Percentiles rank a stretch among this genome's conserved stretches.
These are phyloP conservation scores for Tylopilus subfusipes DNA, from an alignment of 768 basidiomycete genomes.

Conservation along the genomic window DNA sequence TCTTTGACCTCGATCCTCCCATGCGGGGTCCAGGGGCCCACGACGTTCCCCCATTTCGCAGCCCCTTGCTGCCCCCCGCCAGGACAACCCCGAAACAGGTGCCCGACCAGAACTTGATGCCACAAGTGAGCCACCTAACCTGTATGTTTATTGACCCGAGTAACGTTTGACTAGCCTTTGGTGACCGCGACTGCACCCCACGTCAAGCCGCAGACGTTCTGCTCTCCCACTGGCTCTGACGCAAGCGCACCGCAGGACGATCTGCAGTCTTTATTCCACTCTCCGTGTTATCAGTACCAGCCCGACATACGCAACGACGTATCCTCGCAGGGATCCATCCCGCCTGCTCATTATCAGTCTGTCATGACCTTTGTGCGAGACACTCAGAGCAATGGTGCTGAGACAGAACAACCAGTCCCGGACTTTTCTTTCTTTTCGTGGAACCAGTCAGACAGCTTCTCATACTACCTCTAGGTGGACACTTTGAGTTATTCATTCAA, in stretches of 20 bases:
- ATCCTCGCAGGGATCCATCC: neutral
- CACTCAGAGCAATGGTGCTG: neutral
- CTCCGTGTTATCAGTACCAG: slow-evolving; percentile 5
- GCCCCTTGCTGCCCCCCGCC: slow-evolving; percentile 30
- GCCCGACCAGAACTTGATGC: neutral
- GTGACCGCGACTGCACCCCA: neutral
- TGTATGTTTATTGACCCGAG: neutral
- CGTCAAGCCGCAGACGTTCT: slow-evolving; percentile 1
- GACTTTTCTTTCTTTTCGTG: slow-evolving; percentile 24
- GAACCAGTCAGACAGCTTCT: slow-evolving; percentile 20
- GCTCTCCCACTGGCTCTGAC: neutral
- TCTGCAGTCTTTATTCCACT: neutral
- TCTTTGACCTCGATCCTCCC: neutral
- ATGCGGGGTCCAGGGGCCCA: neutral
- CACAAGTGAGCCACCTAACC: slow-evolving; percentile 13
- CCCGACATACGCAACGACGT: neutral
- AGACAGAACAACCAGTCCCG: slow-evolving; percentile 6
- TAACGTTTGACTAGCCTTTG: slow-evolving; percentile 11
- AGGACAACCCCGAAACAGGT: neutral
- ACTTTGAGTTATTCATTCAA: slow-evolving; percentile 28
- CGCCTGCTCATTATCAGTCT: slow-evolving; percentile 9
- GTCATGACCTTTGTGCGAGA: slow-evolving; percentile 11
- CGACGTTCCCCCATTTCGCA: slow-evolving; percentile 25
- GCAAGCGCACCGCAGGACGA: neutral
- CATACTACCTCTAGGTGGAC: slow-evolving; percentile 20